Evolutionary conservation across 1,139 yeast genomes (phyloP).

Genomic region (Kazachstania sp.): DNA sequence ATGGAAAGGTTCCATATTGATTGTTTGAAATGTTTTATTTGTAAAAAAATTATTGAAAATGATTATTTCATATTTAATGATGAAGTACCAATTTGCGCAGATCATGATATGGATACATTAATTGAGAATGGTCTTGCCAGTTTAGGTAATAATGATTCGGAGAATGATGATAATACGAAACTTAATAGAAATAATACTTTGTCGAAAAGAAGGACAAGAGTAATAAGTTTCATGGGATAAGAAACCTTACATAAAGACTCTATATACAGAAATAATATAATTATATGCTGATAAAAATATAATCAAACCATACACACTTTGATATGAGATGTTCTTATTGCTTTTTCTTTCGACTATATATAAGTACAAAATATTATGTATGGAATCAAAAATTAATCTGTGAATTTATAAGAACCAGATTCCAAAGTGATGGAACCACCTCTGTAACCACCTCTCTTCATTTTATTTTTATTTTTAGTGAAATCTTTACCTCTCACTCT

Average conservation of each 20-base stretch:
- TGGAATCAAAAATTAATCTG: background rate
- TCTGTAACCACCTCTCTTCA: constrained; percentile 94
- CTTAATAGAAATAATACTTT: constrained; percentile 11
- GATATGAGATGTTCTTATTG: background rate
- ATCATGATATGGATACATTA: constrained; percentile 13
- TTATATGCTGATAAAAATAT: no score
- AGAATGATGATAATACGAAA: constrained; percentile 6
- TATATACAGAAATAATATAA: no score
- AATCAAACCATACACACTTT: no score
- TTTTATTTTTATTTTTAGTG: constrained; percentile 92
- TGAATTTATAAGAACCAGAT: constrained; percentile 84
- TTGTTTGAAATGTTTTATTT: constrained; percentile 52
- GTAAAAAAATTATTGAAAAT: constrained; percentile 39
- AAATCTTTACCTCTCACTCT: constrained; percentile 93
- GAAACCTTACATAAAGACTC: background rate
- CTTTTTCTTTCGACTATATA: background rate
- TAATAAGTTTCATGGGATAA: constrained; percentile 14
- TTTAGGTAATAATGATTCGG: background rate
- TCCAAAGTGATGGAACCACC: constrained; percentile 91
- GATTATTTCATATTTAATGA: constrained; percentile 42
- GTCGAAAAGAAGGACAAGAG: constrained; percentile 21
- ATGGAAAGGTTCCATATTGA: constrained; percentile 57
- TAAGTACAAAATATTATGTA: background rate
- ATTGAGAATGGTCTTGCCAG: constrained; percentile 1
- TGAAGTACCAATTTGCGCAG: constrained; percentile 25